Percentiles rank a stretch among this genome's conserved stretches.
Conservation (phyloP, 805 yeast species). For the Wickerhamomyces sydowiorum region DNA sequence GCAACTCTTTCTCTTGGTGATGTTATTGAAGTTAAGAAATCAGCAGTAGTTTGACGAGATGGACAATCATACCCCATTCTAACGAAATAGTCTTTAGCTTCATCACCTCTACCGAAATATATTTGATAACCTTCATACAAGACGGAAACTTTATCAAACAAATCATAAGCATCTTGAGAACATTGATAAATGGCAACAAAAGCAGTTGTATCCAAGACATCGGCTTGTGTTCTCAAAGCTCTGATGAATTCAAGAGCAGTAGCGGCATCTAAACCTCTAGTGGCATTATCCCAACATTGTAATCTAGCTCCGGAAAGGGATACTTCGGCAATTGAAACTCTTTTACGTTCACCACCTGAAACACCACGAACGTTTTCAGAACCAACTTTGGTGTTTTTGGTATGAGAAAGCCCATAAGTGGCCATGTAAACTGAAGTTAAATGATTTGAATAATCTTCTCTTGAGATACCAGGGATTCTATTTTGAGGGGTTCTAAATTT, state of each 20-base stretch:
- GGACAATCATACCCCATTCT: constrained; percentile 50
- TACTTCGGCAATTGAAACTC: constrained; percentile 64
- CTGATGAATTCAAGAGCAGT: constrained; percentile 49
- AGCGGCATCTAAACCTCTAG: constrained; percentile 57
- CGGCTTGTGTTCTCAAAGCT: constrained; percentile 45
- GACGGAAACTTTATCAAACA: constrained; percentile 44
- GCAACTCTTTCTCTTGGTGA: constrained; percentile 43
- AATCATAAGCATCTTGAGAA: constrained; percentile 43
- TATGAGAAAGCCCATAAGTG: constrained; percentile 43
- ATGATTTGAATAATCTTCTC: constrained; percentile 49
- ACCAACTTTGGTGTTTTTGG: constrained; percentile 58
- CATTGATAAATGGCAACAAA: constrained; percentile 54
- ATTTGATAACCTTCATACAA: constrained; percentile 50
- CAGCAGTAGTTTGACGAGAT: constrained; percentile 50
- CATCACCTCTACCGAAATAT: constrained; percentile 36
- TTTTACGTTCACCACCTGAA: constrained; percentile 67
- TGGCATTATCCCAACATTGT: constrained; percentile 51
- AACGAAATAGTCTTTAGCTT: constrained; percentile 40
- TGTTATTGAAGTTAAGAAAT: constrained; percentile 47
- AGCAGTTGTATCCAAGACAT: constrained; percentile 40
- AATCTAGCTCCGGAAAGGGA: constrained; percentile 37
- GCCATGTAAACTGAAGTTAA: constrained; percentile 47
- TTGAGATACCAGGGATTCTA: constrained; percentile 52
- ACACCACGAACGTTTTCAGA: constrained; percentile 59
- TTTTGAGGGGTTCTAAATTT: constrained; percentile 54